A percentile compares a stretch with the other conserved stretches of the same genome.
phyloP scores from a whole-genome alignment of 176 grass and related monocot species.

The Oryza punctata region DNA sequence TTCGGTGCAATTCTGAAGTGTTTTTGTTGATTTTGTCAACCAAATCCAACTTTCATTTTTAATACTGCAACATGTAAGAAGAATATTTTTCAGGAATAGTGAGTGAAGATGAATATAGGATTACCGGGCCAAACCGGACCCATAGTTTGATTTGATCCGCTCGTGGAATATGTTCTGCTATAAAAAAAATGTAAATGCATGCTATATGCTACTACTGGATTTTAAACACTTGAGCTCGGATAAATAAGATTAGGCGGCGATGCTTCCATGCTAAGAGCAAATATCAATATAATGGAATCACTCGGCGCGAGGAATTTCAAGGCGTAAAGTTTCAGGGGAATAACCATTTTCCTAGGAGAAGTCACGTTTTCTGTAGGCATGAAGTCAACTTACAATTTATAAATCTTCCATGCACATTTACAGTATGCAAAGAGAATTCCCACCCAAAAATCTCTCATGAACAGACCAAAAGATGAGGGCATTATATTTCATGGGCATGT shows the following conservation, averaged over 20 bases:
- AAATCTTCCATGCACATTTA: constrained; percentile 15
- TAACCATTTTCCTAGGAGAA: constrained; percentile 9
- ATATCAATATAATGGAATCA: constrained; percentile 38
- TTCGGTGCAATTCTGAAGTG: neutral
- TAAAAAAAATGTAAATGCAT: constrained; percentile 43
- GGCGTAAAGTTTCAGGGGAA: constrained; percentile 37
- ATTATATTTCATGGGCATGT: constrained; percentile 21
- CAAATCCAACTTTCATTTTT: constrained; percentile 23
- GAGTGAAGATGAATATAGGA: constrained; percentile 8
- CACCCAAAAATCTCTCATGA: constrained; percentile 38
- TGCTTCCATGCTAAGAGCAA: constrained; percentile 14
- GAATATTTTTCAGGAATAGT: constrained; percentile 10
- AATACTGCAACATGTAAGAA: neutral
- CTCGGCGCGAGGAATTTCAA: constrained; percentile 33
- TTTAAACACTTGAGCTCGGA: constrained; percentile 13
- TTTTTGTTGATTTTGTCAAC: constrained; percentile 22
- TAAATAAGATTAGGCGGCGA: constrained; percentile 27
- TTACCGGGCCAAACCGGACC: constrained; percentile 17
- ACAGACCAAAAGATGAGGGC: constrained; percentile 14
- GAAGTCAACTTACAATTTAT: constrained; percentile 25
- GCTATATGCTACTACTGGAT: neutral
- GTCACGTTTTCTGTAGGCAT: neutral
- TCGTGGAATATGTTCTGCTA: constrained; percentile 38
- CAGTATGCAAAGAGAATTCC: constrained; percentile 20
- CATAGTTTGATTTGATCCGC: constrained; percentile 27